Evolutionary conservation across 768 basidiomycete species (phyloP).

Genomic region (Rickenella mellea): DNA sequence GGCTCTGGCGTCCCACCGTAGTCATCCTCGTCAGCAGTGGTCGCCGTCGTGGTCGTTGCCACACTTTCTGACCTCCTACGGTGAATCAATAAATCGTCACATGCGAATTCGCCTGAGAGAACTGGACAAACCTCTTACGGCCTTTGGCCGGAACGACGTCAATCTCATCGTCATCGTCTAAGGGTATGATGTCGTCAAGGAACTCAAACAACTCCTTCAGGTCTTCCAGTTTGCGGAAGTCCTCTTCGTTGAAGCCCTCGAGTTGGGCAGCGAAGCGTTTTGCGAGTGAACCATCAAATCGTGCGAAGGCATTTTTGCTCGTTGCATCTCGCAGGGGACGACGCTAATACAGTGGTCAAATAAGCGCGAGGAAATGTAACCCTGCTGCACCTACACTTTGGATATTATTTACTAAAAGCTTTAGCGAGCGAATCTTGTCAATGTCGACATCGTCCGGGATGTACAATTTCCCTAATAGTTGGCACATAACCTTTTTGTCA

Average conservation of each 20-base stretch:
- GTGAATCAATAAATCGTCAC: slow-evolving; percentile 3
- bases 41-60: slow-evolving; percentile 30
- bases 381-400: slow-evolving; percentile 33
- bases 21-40: slow-evolving; percentile 27
- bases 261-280: slow-evolving; percentile 71
- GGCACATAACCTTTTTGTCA: slow-evolving; percentile 37
- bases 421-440: slow-evolving; percentile 52
- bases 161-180: slow-evolving; percentile 48
- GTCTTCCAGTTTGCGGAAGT: slow-evolving; percentile 54
- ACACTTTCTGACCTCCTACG: slow-evolving; percentile 53
- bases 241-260: slow-evolving; percentile 62
- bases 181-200: slow-evolving; percentile 60
- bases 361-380: slow-evolving; percentile 4
- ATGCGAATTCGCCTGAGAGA: background rate
- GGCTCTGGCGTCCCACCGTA: slow-evolving; percentile 22
- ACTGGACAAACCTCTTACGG: slow-evolving; percentile 26
- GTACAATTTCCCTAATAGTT: slow-evolving; percentile 40
- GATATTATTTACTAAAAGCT: slow-evolving; percentile 53
- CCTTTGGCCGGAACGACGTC: slow-evolving; percentile 27
- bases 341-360: slow-evolving; percentile 33
- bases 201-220: slow-evolving; percentile 60
- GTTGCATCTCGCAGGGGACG: slow-evolving; percentile 49
- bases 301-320: slow-evolving; percentile 59
- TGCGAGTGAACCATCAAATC: slow-evolving; percentile 54
- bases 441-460: slow-evolving; percentile 67